phyloP scores from a whole-genome alignment of 1,284 basidiomycete species.

The Exsudoporus floridanus region DNA sequence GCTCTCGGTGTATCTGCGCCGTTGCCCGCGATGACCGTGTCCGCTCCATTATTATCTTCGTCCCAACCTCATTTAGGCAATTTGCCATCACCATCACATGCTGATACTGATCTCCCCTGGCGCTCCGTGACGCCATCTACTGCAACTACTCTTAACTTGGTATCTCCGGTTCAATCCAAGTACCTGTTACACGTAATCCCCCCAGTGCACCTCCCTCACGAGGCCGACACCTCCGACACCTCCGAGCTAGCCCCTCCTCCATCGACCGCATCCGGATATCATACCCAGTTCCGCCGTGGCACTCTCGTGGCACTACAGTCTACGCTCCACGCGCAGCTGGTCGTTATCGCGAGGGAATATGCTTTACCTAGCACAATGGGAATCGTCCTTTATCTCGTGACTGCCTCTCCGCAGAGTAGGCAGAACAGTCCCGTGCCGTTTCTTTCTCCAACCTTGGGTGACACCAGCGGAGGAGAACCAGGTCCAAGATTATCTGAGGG shows the following conservation, averaged over 20 bases:
- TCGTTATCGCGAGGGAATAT: slow-evolving; percentile 85
- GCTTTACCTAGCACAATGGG: slow-evolving; percentile 78
- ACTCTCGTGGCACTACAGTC: slow-evolving; percentile 72
- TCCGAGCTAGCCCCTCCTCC: slow-evolving; percentile 51
- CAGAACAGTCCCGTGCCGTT: slow-evolving; percentile 14
- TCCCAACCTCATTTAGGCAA: slow-evolving; percentile 34
- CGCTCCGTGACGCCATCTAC: slow-evolving; percentile 60
- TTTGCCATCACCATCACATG: slow-evolving; percentile 32
- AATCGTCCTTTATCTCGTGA: slow-evolving; percentile 73
- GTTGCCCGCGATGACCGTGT: slow-evolving; percentile 47
- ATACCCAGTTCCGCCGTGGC: slow-evolving; percentile 73
- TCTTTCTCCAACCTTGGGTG: slow-evolving; percentile 20
- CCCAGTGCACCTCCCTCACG: slow-evolving; percentile 63
- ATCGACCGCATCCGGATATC: slow-evolving; percentile 65
- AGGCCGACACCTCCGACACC: slow-evolving; percentile 44
- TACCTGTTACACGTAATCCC: slow-evolving; percentile 77
- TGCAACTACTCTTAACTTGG: slow-evolving; percentile 37
- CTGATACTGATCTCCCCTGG: slow-evolving; percentile 48
- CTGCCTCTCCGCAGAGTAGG: slow-evolving; percentile 35
- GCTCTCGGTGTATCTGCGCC: slow-evolving; percentile 77
- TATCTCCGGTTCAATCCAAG: slow-evolving; percentile 46
- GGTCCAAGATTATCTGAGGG: slow-evolving; percentile 80
- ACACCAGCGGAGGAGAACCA: slow-evolving; percentile 49
- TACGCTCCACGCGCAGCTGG: slow-evolving; percentile 67
- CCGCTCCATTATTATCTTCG: slow-evolving; percentile 34